Evolutionary conservation across 768 basidiomycete genomes (phyloP).

Genomic region (Inosperma sp.): DNA sequence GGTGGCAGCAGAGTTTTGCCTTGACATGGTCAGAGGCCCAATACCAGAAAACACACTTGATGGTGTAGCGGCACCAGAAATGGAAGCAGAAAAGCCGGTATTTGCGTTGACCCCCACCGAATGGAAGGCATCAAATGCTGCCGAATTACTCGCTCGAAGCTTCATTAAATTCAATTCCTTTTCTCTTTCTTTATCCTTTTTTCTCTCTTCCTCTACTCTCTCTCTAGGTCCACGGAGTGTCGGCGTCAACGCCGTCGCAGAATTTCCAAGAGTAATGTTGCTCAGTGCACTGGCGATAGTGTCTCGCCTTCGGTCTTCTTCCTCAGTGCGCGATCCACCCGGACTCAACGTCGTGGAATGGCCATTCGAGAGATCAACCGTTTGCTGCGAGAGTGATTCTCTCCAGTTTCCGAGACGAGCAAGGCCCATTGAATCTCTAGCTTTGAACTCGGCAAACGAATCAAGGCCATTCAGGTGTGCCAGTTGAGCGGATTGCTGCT

Average conservation of each 20-base stretch:
- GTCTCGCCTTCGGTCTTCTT: conserved; percentile 21
- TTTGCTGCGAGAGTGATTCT: conserved; percentile 7
- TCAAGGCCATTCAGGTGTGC: conserved; percentile 5
- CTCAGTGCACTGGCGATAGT: conserved; percentile 12
- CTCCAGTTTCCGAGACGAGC: conserved; percentile 8
- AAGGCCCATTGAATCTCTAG: conserved; percentile 1
- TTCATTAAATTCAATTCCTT: conserved; percentile 36
- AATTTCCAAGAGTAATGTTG: conserved; percentile 8
- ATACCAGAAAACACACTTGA: conserved; percentile 4
- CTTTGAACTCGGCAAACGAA: conserved; percentile 6
- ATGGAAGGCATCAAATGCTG: conserved; percentile 77
- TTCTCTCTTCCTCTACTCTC: conserved; percentile 55
- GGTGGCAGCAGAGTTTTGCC: conserved; percentile 32
- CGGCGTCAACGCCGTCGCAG: conserved; percentile 19
- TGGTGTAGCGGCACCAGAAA: conserved; percentile 10
- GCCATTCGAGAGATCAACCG: not conserved
- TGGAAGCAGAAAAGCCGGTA: conserved; percentile 1
- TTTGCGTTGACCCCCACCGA: conserved; percentile 24
- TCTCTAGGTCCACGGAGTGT: conserved; percentile 53
- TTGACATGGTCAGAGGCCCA: conserved; percentile 30
- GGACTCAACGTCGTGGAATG: not conserved
- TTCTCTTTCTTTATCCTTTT: conserved; percentile 52
- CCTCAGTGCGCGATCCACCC: conserved; percentile 8
- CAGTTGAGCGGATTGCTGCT: not conserved
- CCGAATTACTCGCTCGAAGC: conserved; percentile 37